Conservation (phyloP, 176 grass and related monocot genomes). For the Metroxylon sagu region DNA sequence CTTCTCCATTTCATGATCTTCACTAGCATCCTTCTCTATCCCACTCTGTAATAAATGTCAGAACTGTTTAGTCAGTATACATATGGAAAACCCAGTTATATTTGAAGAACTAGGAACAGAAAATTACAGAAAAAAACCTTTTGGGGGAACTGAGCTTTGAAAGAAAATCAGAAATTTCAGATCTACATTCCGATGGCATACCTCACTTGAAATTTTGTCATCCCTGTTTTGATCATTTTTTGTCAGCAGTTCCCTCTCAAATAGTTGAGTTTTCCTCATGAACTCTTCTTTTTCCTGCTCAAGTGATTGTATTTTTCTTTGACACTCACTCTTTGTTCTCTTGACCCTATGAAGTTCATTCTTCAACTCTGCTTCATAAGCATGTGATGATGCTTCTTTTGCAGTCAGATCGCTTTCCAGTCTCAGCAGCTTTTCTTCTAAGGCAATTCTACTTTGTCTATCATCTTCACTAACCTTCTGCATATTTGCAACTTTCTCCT, state of each 20-base stretch:
- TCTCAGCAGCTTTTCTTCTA: conserved; percentile 56
- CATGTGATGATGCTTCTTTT: conserved; percentile 73
- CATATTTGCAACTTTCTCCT: conserved; percentile 37
- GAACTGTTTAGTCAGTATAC: no score
- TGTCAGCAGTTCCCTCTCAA: conserved; percentile 29
- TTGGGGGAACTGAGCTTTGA: no score
- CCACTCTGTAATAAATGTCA: no score
- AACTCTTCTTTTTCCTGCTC: conserved; percentile 81
- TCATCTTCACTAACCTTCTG: conserved; percentile 42
- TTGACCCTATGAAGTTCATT: conserved; percentile 78
- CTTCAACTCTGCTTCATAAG: conserved; percentile 76
- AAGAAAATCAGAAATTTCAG: no score
- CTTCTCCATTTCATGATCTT: no score
- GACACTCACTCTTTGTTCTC: conserved; percentile 73
- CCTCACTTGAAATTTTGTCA: conserved; percentile 25
- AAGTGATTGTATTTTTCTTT: conserved; percentile 75
- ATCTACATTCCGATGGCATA: conserved; percentile 23
- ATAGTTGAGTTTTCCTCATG: conserved; percentile 21
- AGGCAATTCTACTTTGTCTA: conserved; percentile 37
- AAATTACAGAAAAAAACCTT: no score
- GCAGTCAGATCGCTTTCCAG: conserved; percentile 75
- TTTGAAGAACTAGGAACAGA: no score
- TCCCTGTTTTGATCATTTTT: conserved; percentile 18
- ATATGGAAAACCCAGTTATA: no score
- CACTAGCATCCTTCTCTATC: no score